These are phyloP conservation scores for Melanopsichium pennsylvanicum DNA, from an alignment of 1,284 basidiomycete genomes.

Conservation along the genomic window DNA sequence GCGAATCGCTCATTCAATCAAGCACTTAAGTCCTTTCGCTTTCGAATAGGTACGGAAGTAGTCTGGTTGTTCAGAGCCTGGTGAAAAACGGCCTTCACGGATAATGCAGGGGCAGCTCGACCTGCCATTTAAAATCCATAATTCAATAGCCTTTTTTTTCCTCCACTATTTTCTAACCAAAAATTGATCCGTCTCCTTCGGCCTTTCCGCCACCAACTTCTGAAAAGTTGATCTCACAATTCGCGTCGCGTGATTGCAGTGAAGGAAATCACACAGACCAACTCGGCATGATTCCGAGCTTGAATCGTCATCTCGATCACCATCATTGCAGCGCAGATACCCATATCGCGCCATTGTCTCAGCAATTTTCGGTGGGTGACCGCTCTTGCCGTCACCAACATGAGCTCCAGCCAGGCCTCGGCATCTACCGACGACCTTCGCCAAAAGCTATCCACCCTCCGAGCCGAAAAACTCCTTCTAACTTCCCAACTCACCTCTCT, in stretches of 20 bases:
- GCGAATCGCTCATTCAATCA: too few species aligned
- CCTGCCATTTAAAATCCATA: too few species aligned
- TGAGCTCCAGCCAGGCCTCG: conserved; percentile 7
- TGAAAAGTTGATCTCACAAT: not conserved
- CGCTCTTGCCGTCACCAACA: not conserved
- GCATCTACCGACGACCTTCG: conserved; percentile 25
- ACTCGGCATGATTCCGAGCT: not conserved
- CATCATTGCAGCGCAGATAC: not conserved
- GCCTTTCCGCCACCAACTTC: too few species aligned
- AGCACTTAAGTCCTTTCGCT: too few species aligned
- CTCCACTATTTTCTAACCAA: too few species aligned
- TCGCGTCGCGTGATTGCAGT: conserved; percentile 25
- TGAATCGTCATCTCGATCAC: not conserved
- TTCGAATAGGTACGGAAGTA: too few species aligned
- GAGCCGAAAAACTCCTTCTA: conserved; percentile 34
- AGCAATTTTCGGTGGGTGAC: not conserved
- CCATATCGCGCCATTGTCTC: not conserved
- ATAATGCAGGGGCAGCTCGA: too few species aligned
- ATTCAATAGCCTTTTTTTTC: too few species aligned
- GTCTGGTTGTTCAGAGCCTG: too few species aligned
- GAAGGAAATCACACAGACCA: not conserved
- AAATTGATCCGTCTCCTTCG: too few species aligned
- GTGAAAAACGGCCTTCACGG: too few species aligned
- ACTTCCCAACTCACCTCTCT: conserved; percentile 35
- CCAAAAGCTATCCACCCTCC: conserved; percentile 22